Evolutionary conservation across 306 rosid species (phyloP).

Genomic region (Prunus mira): DNA sequence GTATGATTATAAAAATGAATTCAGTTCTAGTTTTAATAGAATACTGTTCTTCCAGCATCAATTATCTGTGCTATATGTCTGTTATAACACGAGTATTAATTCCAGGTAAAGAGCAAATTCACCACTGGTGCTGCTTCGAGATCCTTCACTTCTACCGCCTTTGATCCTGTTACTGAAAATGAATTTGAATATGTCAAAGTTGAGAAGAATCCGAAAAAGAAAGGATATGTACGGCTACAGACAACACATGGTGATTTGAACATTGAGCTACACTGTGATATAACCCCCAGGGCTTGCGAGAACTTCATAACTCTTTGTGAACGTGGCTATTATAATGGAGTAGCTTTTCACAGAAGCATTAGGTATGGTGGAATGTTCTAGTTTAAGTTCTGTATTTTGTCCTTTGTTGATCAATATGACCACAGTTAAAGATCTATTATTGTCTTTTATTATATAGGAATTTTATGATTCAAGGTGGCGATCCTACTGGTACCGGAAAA

Average conservation of each 20-base stretch:
- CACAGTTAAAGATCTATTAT: constrained; percentile 5
- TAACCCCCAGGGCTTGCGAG: constrained; percentile 89
- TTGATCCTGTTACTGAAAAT: constrained; percentile 84
- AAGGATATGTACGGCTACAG: constrained; percentile 89
- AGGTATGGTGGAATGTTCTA: constrained; percentile 42
- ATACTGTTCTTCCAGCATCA: background rate
- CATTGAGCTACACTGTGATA: constrained; percentile 93
- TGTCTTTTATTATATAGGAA: constrained; percentile 50
- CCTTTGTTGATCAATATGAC: constrained; percentile 7
- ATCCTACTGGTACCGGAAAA: constrained; percentile 93
- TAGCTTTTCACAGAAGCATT: constrained; percentile 81
- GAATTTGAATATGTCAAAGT: constrained; percentile 89
- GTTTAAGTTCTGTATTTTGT: background rate
- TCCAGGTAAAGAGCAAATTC: constrained; percentile 83
- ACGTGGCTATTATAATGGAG: constrained; percentile 87
- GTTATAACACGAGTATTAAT: constrained; percentile 24
- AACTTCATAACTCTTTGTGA: constrained; percentile 95
- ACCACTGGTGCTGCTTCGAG: constrained; percentile 98
- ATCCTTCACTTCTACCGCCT: constrained; percentile 93
- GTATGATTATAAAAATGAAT: background rate
- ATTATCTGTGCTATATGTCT: background rate
- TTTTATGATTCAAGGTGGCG: constrained; percentile 98
- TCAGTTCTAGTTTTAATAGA: constrained; percentile 5
- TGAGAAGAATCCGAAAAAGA: constrained; percentile 93
- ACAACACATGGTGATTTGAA: constrained; percentile 95